phyloP scores from a whole-genome alignment of 345 rosid genomes.

The Boechera retrofracta region DNA sequence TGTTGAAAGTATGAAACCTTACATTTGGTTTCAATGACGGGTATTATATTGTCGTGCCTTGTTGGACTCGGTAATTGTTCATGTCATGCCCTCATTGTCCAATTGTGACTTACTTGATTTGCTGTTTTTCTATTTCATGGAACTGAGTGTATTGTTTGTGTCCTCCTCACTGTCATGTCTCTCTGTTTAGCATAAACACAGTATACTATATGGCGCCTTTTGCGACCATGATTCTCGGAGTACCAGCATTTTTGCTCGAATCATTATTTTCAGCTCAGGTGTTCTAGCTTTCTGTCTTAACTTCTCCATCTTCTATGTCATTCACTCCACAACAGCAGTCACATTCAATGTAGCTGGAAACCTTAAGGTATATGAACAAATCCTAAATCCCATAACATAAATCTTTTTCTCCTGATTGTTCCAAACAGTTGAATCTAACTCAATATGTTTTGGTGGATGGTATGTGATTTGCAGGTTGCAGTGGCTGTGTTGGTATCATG shows the following conservation, averaged over 20 bases:
- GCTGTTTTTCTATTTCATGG: neutral
- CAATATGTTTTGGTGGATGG: neutral
- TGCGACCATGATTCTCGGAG: conserved; percentile 84
- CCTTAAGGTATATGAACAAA: conserved; percentile 67
- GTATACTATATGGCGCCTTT: conserved; percentile 98
- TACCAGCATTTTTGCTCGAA: conserved; percentile 80
- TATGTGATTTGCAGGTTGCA: conserved; percentile 62
- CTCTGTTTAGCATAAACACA: conserved; percentile 71
- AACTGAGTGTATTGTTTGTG: neutral
- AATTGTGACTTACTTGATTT: neutral
- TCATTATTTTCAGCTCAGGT: conserved; percentile 80
- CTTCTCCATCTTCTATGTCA: conserved; percentile 92
- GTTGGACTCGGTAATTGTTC: neutral
- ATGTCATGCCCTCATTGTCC: neutral
- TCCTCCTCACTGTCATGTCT: conserved; percentile 11
- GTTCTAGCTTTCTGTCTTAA: conserved; percentile 90
- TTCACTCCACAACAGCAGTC: conserved; percentile 95
- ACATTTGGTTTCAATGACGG: neutral
- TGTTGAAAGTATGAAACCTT: neutral
- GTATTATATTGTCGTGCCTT: neutral
- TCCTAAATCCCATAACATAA: neutral
- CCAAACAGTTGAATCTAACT: neutral
- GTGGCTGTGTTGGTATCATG: conserved; percentile 85
- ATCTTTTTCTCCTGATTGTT: neutral
- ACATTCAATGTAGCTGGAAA: conserved; percentile 96